Base-by-base conservation (phyloP, 139 green algal genomes). In the Chlamydomonas urium region DNA sequence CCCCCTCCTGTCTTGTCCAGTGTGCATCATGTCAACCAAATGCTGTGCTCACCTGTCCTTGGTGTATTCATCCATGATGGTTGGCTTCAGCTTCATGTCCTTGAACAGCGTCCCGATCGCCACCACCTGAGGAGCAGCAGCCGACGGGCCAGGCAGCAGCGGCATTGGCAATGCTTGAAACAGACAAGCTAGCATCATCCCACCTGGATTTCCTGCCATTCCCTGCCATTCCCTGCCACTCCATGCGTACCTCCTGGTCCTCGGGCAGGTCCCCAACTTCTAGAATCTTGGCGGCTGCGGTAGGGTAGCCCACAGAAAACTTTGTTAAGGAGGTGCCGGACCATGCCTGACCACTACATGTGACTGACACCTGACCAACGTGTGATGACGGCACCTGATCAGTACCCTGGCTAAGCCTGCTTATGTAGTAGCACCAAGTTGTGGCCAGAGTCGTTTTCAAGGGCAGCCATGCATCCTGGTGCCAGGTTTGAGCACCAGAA, bases 41-140 rank as follows among this genome's bases (percentile, higher is more conserved):
- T n/a, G n/a, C 26, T 32, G 6, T 26, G 10, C 38, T 45, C 47
- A 82, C 76, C 35, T 57, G 60, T 93, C 85, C 42, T 92, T 93
- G 48, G 74, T 71, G 77, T 99, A 99, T 69, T 99, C 95, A 67
- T 98, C 93, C 69, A 99, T 76, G 47, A 98, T 95, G 76, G 66
- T 86, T 1, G 95, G 95, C 85, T 98, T 97, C 24, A 98, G 83
- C 79, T 90, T 86, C 93, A 96, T 96, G 37, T 98, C 85, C 84
- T 99, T 99, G 86, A 94, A 99, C 19, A 98, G 56, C 3, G 94
- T 99, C 33, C 95, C 95, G 0, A 97, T 75, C 2, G 96, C 81
- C 6, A 77, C 79, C 29, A 67, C 72, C 50, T 78, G 28, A 63
- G 28, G 33, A 29, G 37, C 33, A 26, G 28, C 33, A 67, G 59